Percentiles rank a stretch among this genome's conserved stretches.
Evolutionary conservation across 176 grass and related monocot genomes (phyloP).

Genomic region (Carex scoparia): DNA sequence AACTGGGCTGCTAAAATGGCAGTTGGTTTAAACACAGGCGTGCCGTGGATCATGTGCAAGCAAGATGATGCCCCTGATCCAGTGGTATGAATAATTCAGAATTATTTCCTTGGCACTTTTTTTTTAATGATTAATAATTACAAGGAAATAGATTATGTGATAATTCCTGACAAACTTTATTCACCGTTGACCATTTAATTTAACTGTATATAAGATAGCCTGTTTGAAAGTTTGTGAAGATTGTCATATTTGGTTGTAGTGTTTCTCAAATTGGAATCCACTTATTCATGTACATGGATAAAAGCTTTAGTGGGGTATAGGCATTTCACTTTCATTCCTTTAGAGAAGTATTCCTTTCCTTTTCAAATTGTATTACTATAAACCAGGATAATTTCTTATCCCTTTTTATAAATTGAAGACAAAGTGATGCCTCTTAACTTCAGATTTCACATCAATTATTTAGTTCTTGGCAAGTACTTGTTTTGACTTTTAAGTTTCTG

Average conservation of each 20-base stretch:
- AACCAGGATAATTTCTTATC: neutral
- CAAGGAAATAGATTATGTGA: neutral
- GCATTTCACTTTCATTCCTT: conserved; percentile 34
- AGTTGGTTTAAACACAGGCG: conserved; percentile 64
- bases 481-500: neutral
- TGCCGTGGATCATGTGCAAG: conserved; percentile 99
- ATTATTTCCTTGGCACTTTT: neutral
- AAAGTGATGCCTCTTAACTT: conserved; percentile 9
- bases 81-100: conserved; percentile 40
- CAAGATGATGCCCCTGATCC: conserved; percentile 93
- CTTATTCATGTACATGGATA: neutral
- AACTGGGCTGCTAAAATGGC: conserved; percentile 93
- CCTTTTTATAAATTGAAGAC: neutral
- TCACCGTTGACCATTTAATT: neutral
- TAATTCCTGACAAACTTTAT: neutral
- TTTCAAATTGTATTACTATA: neutral
- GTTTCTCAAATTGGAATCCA: neutral
- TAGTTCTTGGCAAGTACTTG: neutral
- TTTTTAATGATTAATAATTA: neutral
- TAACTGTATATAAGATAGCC: neutral
- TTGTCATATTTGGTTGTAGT: neutral
- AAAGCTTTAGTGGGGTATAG: neutral
- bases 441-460: neutral
- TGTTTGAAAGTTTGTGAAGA: neutral
- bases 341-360: conserved; percentile 8